Evolutionary conservation across 1,284 basidiomycete genomes (phyloP).

Genomic region (Microbotryomycetes sp.): DNA sequence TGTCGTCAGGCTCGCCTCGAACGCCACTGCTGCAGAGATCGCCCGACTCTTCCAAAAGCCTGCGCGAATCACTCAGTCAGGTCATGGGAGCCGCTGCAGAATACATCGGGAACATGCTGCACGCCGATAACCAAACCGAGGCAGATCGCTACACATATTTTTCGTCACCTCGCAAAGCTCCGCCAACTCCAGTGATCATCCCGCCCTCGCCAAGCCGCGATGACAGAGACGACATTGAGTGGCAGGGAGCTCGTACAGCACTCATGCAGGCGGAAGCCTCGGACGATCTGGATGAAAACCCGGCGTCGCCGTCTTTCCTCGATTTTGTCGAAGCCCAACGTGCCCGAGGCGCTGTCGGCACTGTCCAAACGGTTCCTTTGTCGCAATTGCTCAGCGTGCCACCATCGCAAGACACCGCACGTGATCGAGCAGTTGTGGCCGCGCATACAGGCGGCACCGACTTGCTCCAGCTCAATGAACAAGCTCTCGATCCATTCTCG

Average conservation of each 20-base stretch:
- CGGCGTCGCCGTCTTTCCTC: neutral
- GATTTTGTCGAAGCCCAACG: neutral
- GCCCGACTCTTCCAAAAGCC: neutral
- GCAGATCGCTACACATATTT: neutral
- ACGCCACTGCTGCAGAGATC: neutral
- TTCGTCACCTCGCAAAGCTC: neutral
- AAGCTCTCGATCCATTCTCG: neutral
- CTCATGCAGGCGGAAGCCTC: neutral
- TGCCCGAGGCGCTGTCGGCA: neutral
- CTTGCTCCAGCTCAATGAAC: neutral
- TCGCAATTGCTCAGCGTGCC: neutral
- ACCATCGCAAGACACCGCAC: neutral
- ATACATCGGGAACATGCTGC: slow-evolving; percentile 1
- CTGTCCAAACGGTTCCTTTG: neutral
- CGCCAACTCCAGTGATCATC: neutral
- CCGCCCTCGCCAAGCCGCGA: neutral
- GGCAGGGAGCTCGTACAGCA: neutral
- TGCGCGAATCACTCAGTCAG: slow-evolving; percentile 11
- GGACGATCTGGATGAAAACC: neutral
- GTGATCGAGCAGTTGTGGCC: neutral
- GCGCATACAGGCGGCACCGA: neutral
- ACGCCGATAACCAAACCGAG: neutral
- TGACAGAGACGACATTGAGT: neutral
- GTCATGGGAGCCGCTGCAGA: slow-evolving; percentile 16
- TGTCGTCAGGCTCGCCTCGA: neutral